Conservation (phyloP, 1,284 basidiomycete species). For the Cutaneotrichosporon sp. region DNA sequence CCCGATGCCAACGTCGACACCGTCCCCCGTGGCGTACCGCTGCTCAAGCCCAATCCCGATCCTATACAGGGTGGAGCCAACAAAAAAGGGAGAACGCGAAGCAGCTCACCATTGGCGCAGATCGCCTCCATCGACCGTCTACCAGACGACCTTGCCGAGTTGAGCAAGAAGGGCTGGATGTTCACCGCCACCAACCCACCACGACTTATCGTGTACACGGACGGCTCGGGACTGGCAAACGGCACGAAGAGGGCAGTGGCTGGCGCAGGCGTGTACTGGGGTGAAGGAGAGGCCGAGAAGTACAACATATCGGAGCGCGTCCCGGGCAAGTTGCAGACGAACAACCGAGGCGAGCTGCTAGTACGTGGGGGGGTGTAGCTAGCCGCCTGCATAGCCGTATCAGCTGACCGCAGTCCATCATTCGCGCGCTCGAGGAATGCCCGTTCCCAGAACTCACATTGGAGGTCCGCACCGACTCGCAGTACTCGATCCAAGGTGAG, state of each 20-base stretch:
- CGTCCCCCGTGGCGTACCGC: background rate
- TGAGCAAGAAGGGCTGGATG: constrained; percentile 37
- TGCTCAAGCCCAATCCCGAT: background rate
- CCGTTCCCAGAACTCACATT: constrained; percentile 50
- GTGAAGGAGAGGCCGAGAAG: constrained; percentile 35
- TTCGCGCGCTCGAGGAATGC: constrained; percentile 50
- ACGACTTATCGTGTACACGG: constrained; percentile 50
- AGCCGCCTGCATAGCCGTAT: too few species aligned
- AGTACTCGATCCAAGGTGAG: constrained; percentile 52
- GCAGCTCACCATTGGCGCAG: background rate
- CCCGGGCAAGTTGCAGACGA: constrained; percentile 51
- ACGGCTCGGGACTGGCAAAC: constrained; percentile 48
- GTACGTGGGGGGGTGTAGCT: constrained; percentile 28
- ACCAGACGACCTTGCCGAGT: constrained; percentile 20
- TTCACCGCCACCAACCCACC: constrained; percentile 28
- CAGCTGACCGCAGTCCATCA: constrained; percentile 43
- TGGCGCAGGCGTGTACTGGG: constrained; percentile 53
- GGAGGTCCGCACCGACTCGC: constrained; percentile 53
- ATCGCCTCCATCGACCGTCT: constrained; percentile 17
- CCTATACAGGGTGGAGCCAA: background rate
- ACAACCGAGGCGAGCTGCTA: constrained; percentile 54
- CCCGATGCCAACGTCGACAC: background rate
- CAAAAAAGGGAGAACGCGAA: background rate
- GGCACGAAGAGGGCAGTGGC: constrained; percentile 44
- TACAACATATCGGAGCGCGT: constrained; percentile 49